Percentiles rank a stretch among this genome's conserved stretches.
These are phyloP conservation scores for Termitomyces sp. DNA, from an alignment of 768 basidiomycete species.

Conservation along the genomic window DNA sequence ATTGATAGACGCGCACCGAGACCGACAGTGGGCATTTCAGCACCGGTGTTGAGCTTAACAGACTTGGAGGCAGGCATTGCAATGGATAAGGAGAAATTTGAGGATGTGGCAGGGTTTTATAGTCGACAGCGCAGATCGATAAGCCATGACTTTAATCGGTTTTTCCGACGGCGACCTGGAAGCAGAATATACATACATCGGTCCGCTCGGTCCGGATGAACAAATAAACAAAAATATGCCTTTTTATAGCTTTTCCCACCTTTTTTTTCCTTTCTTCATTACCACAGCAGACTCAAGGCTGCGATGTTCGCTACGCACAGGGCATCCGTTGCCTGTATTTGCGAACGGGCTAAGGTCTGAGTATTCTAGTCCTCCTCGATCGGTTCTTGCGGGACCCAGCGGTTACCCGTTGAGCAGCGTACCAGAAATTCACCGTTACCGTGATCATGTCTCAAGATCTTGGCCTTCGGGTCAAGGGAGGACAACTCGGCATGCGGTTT, in stretches of 20 bases:
- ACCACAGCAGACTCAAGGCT: slow-evolving; percentile 44
- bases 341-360: slow-evolving; percentile 86
- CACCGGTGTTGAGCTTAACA: slow-evolving; percentile 71
- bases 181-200: not conserved
- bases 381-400: slow-evolving; percentile 57
- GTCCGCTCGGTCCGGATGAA: not conserved
- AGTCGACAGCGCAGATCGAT: slow-evolving; percentile 8
- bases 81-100: not conserved
- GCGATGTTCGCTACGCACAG: slow-evolving; percentile 63
- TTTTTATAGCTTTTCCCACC: not conserved
- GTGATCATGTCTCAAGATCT: slow-evolving; percentile 36
- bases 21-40: slow-evolving; percentile 69
- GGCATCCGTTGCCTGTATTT: slow-evolving; percentile 27
- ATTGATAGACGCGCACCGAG: slow-evolving; percentile 39
- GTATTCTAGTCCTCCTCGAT: slow-evolving; percentile 59
- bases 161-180: slow-evolving; percentile 5
- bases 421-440: slow-evolving; percentile 54
- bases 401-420: slow-evolving; percentile 52
- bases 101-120: not conserved
- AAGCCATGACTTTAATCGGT: slow-evolving; percentile 10
- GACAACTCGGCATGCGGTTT: slow-evolving; percentile 31
- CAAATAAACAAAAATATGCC: not conserved
- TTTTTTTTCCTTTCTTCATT: not conserved
- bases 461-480: slow-evolving; percentile 26
- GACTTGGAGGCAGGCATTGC: slow-evolving; percentile 43